These are phyloP conservation scores for Fusarium dimerum DNA, from an alignment of 2,329 filamentous ascomycete genomes.

Conservation along the genomic window DNA sequence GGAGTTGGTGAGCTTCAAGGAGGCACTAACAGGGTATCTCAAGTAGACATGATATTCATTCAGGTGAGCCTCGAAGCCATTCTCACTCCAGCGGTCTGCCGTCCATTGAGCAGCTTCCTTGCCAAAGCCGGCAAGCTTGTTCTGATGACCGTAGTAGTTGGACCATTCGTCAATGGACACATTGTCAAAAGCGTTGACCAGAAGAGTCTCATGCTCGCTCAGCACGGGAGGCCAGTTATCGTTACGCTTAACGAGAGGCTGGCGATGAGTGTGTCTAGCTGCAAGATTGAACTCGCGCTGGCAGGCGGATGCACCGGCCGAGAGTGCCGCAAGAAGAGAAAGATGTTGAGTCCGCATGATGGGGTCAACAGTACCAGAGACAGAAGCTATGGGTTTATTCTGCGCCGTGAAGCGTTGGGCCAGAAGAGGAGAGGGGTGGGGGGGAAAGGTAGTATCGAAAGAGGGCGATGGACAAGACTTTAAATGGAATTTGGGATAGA, in stretches of 20 bases:
- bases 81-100: conserved; percentile 37
- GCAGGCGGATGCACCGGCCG: conserved; percentile 29
- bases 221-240: conserved; percentile 39
- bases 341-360: conserved; percentile 22
- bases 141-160: conserved; percentile 41
- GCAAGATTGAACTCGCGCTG: conserved; percentile 30
- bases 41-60: conserved; percentile 60
- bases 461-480: neutral
- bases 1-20: conserved; percentile 41
- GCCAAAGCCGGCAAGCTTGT: conserved; percentile 40
- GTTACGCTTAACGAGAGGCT: conserved; percentile 33
- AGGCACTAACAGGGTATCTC: conserved; percentile 60
- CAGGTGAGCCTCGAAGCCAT: conserved; percentile 36
- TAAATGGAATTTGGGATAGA: neutral
- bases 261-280: conserved; percentile 34
- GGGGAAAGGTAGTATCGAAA: neutral
- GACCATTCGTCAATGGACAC: conserved; percentile 41
- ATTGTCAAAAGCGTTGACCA: conserved; percentile 40
- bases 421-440: neutral
- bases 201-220: conserved; percentile 34
- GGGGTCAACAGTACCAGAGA: neutral
- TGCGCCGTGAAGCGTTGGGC: neutral
- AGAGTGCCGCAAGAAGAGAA: conserved; percentile 18
- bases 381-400: neutral
- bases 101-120: conserved; percentile 42